phyloP scores from a whole-genome alignment of 305 asterid species.

The Solanum hybrid region DNA sequence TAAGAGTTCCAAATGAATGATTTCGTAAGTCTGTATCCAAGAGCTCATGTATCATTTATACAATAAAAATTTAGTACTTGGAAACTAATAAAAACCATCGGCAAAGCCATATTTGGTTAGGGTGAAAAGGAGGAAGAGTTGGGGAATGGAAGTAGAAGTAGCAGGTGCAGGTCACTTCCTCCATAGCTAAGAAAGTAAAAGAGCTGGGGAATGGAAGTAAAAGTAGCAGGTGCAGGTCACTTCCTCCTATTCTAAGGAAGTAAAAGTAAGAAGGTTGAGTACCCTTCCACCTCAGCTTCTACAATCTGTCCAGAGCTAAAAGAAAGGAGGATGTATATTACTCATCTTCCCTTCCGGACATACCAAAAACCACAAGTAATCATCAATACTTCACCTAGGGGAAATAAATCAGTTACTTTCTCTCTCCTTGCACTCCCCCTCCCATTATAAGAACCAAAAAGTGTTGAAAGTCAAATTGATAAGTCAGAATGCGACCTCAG shows the following conservation, averaged over 20 bases:
- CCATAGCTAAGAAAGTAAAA: neutral
- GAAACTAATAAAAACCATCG: neutral
- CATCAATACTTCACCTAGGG: neutral
- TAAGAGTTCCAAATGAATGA: neutral
- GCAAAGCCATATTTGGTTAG: neutral
- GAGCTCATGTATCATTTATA: neutral
- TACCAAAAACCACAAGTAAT: neutral
- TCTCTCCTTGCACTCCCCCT: neutral
- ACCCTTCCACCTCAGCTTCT: neutral
- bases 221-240: neutral
- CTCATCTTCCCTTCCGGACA: neutral
- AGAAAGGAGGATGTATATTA: neutral
- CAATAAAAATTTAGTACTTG: neutral
- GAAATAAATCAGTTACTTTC: neutral
- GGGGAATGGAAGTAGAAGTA: no score
- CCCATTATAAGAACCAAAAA: neutral
- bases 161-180: neutral
- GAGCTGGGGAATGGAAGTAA: neutral
- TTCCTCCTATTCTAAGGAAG: neutral
- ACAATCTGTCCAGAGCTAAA: neutral
- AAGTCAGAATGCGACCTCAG: neutral
- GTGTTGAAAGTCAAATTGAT: neutral
- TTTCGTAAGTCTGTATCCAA: neutral
- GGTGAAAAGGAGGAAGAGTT: no score
- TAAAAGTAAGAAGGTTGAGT: neutral